phyloP scores from a whole-genome alignment of 768 basidiomycete species.

The Mycena capillaripes region DNA sequence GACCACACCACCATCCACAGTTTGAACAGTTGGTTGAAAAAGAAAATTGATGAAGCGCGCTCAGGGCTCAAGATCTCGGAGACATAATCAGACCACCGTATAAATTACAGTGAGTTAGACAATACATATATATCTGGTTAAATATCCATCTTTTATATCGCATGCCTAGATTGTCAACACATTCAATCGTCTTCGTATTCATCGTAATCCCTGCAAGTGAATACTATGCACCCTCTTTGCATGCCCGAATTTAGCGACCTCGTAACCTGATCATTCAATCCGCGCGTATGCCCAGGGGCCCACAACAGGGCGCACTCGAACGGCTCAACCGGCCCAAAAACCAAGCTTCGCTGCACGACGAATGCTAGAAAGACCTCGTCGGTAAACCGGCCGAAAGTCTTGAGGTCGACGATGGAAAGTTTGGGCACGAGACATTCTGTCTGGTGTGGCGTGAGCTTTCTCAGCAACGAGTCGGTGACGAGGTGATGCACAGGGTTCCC shows the following conservation, averaged over 20 bases:
- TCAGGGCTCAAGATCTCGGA: no score
- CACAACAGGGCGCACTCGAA: conserved; percentile 1
- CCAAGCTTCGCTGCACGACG: not conserved
- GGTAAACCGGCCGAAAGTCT: not conserved
- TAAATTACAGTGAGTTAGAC: no score
- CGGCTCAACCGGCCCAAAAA: not conserved
- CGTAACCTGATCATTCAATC: not conserved
- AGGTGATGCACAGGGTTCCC: not conserved
- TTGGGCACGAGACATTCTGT: not conserved
- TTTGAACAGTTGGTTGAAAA: not conserved
- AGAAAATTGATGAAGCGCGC: no score
- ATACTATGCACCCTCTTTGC: not conserved
- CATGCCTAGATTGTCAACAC: no score
- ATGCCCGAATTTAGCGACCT: not conserved
- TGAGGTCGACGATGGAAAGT: not conserved
- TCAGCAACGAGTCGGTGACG: conserved; percentile 8
- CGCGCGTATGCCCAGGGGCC: not conserved
- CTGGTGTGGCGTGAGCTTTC: not conserved
- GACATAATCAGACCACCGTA: no score
- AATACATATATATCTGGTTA: no score
- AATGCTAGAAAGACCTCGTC: not conserved
- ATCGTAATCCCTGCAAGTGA: not conserved
- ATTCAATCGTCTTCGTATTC: no score
- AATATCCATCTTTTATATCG: no score
- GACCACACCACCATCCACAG: not conserved